Conservation (phyloP, 225 moss, liverwort and hornwort genomes). For the Climacium dendroides region DNA sequence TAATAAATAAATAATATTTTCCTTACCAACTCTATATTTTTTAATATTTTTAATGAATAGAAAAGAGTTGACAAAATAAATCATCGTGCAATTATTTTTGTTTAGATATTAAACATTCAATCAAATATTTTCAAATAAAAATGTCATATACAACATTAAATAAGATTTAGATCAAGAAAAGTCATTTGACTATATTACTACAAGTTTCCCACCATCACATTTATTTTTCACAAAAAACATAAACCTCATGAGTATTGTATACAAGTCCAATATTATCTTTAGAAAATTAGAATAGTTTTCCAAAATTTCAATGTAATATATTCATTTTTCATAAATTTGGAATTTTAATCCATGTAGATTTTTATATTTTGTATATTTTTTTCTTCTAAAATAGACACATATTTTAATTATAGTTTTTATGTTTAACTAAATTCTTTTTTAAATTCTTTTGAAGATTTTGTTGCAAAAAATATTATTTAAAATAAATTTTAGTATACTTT, state of each 20-base stretch:
- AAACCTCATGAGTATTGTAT: neutral
- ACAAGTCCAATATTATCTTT: neutral
- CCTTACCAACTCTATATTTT: too few relatives aligned
- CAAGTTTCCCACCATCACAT: neutral
- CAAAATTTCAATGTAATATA: neutral
- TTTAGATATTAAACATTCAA: neutral
- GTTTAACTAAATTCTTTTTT: neutral
- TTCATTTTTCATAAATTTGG: neutral
- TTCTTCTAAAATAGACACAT: too few relatives aligned
- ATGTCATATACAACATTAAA: neutral
- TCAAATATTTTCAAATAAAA: neutral
- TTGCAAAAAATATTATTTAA: neutral
- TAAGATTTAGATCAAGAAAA: neutral
- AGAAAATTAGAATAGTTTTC: too few relatives aligned
- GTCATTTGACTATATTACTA: neutral
- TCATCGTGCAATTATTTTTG: accelerated
- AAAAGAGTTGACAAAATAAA: neutral
- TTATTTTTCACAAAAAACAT: neutral
- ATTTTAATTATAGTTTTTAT: neutral
- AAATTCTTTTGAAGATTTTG: neutral
- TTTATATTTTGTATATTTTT: neutral
- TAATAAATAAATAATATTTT: too few relatives aligned
- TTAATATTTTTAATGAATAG: too few relatives aligned
- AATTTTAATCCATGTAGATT: neutral
- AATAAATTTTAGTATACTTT: neutral